These are phyloP conservation scores for Skeletonema potamos DNA, from an alignment of 108 stramenopile genomes.

Conservation along the genomic window DNA sequence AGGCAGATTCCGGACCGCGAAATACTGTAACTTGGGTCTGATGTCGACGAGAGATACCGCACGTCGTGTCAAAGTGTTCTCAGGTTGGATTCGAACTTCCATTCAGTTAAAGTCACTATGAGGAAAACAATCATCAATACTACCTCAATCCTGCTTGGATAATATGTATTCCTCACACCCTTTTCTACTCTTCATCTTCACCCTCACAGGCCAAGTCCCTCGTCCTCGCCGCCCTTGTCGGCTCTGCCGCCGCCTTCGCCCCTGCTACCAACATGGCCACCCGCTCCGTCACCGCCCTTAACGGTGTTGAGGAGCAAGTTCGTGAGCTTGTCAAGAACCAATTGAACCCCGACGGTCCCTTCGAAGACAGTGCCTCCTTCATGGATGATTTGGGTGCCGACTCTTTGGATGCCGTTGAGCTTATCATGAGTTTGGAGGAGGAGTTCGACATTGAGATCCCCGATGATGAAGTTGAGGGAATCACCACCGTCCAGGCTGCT, in stretches of 20 bases:
- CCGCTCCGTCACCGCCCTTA: conserved; percentile 51
- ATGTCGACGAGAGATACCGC: neutral
- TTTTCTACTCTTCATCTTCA: neutral
- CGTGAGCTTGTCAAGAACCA: conserved; percentile 44
- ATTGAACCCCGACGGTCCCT: conserved; percentile 49
- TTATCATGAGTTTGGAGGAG: conserved; percentile 97
- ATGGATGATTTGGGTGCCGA: conserved; percentile 96
- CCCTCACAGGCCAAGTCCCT: conserved; percentile 48
- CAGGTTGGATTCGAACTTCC: too few species aligned
- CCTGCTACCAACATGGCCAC: conserved; percentile 46
- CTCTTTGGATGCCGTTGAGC: conserved; percentile 95
- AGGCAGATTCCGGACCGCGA: too few species aligned
- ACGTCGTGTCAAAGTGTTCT: too few species aligned
- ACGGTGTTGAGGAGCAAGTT: conserved; percentile 53
- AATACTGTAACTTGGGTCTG: neutral
- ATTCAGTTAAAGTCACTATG: too few species aligned
- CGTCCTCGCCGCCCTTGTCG: conserved; percentile 67
- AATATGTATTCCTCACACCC: neutral
- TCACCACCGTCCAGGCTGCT: conserved; percentile 89
- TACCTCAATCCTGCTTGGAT: too few species aligned
- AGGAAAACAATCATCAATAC: too few species aligned
- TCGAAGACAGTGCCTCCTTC: conserved; percentile 80
- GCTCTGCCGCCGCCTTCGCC: conserved; percentile 76
- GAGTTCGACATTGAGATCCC: conserved; percentile 97
- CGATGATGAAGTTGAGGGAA: conserved; percentile 93